Percentiles rank a stretch among this genome's conserved stretches.
Evolutionary conservation across 257 asterid species (phyloP).

Genomic region (Capsicum chinense): DNA sequence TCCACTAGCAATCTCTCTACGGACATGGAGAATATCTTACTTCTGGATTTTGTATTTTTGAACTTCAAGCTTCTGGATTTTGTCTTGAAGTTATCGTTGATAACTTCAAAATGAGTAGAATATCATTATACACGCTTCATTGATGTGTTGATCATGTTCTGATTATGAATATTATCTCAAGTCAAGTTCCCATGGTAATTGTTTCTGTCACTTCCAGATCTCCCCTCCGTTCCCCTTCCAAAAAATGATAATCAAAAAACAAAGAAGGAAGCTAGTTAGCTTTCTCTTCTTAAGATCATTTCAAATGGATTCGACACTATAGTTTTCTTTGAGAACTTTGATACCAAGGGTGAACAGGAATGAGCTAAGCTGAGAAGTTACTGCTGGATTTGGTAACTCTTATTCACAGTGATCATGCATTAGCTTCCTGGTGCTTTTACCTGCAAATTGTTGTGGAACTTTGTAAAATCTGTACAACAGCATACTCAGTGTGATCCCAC

Average conservation of each 20-base stretch:
- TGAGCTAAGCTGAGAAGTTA: not conserved
- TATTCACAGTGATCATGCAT: not conserved
- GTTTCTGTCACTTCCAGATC: slow-evolving; percentile 18
- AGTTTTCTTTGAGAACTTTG: not conserved
- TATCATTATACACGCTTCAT: not conserved
- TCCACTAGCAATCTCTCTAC: not conserved
- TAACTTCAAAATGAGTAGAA: not conserved
- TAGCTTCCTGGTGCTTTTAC: slow-evolving; percentile 16
- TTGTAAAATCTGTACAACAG: not conserved
- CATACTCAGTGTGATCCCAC: too few relatives aligned
- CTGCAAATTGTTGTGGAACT: not conserved
- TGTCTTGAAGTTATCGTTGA: slow-evolving; percentile 1
- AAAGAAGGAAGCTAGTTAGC: not conserved
- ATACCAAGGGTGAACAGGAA: not conserved
- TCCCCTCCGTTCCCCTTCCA: not conserved
- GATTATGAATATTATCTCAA: not conserved
- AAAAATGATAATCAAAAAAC: not conserved
- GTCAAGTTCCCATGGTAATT: slow-evolving; percentile 18
- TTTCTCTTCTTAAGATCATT: not conserved
- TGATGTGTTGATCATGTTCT: not conserved
- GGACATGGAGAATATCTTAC: not conserved
- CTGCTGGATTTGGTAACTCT: not conserved
- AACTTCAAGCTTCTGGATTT: slow-evolving; percentile 11
- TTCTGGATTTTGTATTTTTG: slow-evolving; percentile 5
- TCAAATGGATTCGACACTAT: not conserved